phyloP scores from a whole-genome alignment of 306 rosid species.

The Vicia sativa region DNA sequence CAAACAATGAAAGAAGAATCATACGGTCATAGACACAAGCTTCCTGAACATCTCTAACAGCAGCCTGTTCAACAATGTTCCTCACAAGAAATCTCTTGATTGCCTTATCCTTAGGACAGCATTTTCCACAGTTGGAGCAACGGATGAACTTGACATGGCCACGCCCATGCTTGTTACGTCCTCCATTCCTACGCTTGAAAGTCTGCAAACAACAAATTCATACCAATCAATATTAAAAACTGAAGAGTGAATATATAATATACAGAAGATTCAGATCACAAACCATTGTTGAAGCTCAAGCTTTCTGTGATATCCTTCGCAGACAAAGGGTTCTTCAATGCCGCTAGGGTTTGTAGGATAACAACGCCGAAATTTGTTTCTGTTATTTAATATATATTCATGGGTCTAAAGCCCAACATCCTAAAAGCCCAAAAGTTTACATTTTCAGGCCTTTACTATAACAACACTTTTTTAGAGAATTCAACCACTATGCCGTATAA shows the following conservation, averaged over 20 bases:
- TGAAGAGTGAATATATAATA: not conserved
- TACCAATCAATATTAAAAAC: not conserved
- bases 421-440: too few relatives aligned
- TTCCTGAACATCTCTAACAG: conserved; percentile 95
- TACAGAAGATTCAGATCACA: not conserved
- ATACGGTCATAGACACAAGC: conserved; percentile 91
- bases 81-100: conserved; percentile 76
- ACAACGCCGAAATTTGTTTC: too few relatives aligned
- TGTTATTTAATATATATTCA: too few relatives aligned
- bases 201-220: conserved; percentile 49
- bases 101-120: conserved; percentile 96
- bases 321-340: too few relatives aligned
- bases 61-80: conserved; percentile 98
- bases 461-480: too few relatives aligned
- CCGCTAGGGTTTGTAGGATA: too few relatives aligned
- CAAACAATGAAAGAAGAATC: not conserved
- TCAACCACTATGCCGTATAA: too few relatives aligned
- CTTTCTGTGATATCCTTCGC: too few relatives aligned
- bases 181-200: conserved; percentile 95
- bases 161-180: conserved; percentile 94
- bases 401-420: too few relatives aligned
- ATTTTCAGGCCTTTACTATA: too few relatives aligned
- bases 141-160: conserved; percentile 92
- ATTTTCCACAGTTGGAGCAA: conserved; percentile 93
- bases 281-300: not conserved